Conservation (phyloP, 73 alveolate genomes). For the Paramecium tetraurelia region DNA sequence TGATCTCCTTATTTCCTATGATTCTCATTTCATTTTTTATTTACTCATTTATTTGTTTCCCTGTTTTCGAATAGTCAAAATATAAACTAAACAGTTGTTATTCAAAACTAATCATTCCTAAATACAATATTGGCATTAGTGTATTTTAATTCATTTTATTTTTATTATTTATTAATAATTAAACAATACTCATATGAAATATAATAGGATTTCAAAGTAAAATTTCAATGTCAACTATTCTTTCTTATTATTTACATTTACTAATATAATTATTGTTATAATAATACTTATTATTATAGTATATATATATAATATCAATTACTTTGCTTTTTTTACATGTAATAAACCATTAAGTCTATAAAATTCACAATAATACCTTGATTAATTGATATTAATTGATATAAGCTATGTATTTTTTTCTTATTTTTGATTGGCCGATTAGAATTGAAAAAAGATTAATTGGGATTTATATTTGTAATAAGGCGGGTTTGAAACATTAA, state of each 20-base stretch:
- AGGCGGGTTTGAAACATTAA: neutral
- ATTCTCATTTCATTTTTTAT: neutral
- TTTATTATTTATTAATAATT: neutral
- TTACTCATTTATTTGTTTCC: neutral
- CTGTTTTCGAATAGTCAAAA: neutral
- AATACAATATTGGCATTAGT: neutral
- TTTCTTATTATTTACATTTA: neutral
- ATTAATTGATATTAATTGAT: neutral
- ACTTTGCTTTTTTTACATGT: neutral
- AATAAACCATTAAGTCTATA: neutral
- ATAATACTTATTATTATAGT: neutral
- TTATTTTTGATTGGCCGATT: neutral
- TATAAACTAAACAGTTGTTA: neutral
- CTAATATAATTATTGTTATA: neutral
- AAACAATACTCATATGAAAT: neutral
- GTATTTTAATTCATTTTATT: neutral
- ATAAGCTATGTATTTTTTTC: neutral
- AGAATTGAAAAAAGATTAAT: constrained; percentile 1
- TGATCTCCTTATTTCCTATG: neutral
- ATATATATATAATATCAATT: neutral
- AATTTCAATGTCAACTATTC: too few species aligned
- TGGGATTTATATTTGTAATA: neutral
- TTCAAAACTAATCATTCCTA: neutral
- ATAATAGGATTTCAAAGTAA: neutral
- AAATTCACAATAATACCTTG: neutral